phyloP scores from a whole-genome alignment of 768 basidiomycete species.

The Russula earlei region DNA sequence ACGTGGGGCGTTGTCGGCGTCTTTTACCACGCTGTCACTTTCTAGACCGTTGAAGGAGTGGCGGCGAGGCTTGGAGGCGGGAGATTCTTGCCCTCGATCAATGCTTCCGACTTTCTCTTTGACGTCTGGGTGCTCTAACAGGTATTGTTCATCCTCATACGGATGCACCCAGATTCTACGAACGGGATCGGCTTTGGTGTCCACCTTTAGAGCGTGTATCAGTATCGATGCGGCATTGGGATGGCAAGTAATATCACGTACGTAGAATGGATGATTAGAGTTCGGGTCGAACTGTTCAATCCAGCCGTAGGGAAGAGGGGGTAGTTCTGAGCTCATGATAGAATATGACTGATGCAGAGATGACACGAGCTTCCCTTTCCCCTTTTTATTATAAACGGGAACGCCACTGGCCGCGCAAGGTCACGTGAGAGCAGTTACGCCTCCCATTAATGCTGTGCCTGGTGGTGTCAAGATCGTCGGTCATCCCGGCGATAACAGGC shows the following conservation, averaged over 20 bases:
- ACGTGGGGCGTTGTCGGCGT: neutral
- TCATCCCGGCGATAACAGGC: too few species aligned
- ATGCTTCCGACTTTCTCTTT: constrained; percentile 29
- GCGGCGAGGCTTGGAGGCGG: constrained; percentile 10
- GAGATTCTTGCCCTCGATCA: neutral
- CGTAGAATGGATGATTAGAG: constrained; percentile 42
- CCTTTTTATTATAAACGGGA: neutral
- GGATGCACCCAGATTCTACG: constrained; percentile 68
- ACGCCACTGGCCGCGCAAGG: neutral
- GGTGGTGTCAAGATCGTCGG: too few species aligned
- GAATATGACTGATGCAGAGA: neutral
- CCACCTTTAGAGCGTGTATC: constrained; percentile 37
- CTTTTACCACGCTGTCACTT: constrained; percentile 21
- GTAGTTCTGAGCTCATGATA: constrained; percentile 23
- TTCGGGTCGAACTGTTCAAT: constrained; percentile 36
- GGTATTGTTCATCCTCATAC: constrained; percentile 55
- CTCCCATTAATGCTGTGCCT: too few species aligned
- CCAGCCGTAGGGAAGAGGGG: constrained; percentile 50
- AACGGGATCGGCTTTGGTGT: constrained; percentile 52
- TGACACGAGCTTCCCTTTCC: too few species aligned
- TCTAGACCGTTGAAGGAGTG: constrained; percentile 16
- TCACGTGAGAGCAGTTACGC: too few species aligned
- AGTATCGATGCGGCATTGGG: neutral
- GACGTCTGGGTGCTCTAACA: constrained; percentile 44
- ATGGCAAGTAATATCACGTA: constrained; percentile 20